phyloP scores from a whole-genome alignment of 257 asterid species.

The Misopates orontium region DNA sequence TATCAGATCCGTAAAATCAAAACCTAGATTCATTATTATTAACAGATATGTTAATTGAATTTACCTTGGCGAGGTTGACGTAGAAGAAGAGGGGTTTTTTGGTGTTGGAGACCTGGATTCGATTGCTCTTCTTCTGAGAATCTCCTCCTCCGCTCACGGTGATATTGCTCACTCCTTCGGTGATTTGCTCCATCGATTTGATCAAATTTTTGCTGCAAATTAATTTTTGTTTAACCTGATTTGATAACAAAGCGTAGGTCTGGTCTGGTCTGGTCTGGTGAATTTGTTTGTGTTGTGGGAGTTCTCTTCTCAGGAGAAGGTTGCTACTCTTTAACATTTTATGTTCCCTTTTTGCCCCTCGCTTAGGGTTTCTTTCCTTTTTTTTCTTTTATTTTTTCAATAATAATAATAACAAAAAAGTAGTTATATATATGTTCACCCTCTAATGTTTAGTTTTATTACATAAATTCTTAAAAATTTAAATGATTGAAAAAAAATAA shows the following conservation, averaged over 20 bases:
- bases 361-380: constrained; percentile 3
- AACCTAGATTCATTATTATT: not conserved
- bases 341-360: constrained; percentile 11
- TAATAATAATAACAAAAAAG: too few relatives aligned
- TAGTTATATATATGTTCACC: too few relatives aligned
- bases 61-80: constrained; percentile 80
- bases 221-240: too few relatives aligned
- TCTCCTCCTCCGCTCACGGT: constrained; percentile 22
- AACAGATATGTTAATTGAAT: not conserved
- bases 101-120: constrained; percentile 81
- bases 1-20: constrained; percentile 16
- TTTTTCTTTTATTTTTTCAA: not conserved
- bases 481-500: too few relatives aligned
- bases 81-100: constrained; percentile 82
- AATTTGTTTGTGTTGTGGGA: too few relatives aligned
- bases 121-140: constrained; percentile 47
- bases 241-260: too few relatives aligned
- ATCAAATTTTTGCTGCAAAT: too few relatives aligned
- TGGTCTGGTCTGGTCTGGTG: too few relatives aligned
- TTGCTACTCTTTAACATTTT: not conserved
- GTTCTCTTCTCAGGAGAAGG: too few relatives aligned
- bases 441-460: too few relatives aligned
- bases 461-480: too few relatives aligned
- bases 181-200: constrained; percentile 52
- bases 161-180: constrained; percentile 61